Conservation (phyloP, 2,329 filamentous ascomycete species). For the Verticillium alfalfae region DNA sequence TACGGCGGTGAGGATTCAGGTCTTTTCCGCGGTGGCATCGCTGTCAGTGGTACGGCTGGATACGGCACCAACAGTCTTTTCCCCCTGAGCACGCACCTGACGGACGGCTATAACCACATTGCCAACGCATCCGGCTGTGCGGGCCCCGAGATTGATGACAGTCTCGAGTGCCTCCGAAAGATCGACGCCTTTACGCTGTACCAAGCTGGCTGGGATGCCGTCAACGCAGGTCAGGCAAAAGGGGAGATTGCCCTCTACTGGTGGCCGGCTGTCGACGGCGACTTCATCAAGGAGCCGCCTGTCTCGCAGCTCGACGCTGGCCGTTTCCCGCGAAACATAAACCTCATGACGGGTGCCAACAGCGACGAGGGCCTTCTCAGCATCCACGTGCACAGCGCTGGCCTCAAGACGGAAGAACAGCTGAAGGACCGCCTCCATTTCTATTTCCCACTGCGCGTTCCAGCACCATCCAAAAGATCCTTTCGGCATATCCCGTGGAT, state of each 20-base stretch:
- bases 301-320: constrained; percentile 3
- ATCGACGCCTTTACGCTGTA: background rate
- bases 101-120: background rate
- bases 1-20: constrained; percentile 3
- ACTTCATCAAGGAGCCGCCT: constrained; percentile 1
- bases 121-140: constrained; percentile 2
- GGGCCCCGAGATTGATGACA: constrained; percentile 1
- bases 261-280: constrained; percentile 5
- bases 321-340: background rate
- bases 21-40: constrained; percentile 6
- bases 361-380: constrained; percentile 4
- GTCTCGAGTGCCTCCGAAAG: constrained; percentile 3
- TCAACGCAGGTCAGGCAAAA: background rate
- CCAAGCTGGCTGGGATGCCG: background rate
- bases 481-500: constrained; percentile 9
- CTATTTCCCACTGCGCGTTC: constrained; percentile 5
- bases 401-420: constrained; percentile 6
- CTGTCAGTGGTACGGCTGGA: constrained; percentile 3
- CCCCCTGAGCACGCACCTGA: background rate
- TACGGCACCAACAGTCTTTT: background rate
- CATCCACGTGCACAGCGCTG: background rate
- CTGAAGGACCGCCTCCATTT: background rate
- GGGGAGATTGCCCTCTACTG: background rate
- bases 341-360: constrained; percentile 3
- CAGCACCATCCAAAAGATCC: constrained; percentile 5